phyloP scores from a whole-genome alignment of 352 stramenopile species.

The Phytophthora capsici region DNA sequence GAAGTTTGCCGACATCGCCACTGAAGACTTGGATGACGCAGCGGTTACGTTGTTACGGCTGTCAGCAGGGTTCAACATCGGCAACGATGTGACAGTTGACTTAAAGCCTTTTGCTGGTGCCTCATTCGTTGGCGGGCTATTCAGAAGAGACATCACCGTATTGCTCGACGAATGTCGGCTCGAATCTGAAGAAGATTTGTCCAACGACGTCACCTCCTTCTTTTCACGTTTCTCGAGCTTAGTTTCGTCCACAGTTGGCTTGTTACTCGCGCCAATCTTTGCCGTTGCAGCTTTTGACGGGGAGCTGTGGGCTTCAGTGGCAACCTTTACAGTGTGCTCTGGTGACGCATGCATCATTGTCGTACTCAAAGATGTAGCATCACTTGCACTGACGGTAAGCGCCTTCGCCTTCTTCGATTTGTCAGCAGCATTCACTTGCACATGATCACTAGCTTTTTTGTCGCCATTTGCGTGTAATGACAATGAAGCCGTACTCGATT shows the following conservation, averaged over 20 bases:
- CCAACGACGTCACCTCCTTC: slow-evolving; percentile 7
- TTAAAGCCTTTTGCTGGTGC: slow-evolving; percentile 38
- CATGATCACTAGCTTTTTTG: not conserved
- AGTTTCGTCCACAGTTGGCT: slow-evolving; percentile 5
- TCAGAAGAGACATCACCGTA: slow-evolving; percentile 78
- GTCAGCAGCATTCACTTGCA: not conserved
- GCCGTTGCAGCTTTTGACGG: slow-evolving; percentile 37
- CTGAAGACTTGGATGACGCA: slow-evolving; percentile 17
- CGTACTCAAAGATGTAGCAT: slow-evolving; percentile 6
- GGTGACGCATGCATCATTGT: slow-evolving; percentile 37
- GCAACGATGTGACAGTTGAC: slow-evolving; percentile 40
- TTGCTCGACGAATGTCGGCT: slow-evolving; percentile 54
- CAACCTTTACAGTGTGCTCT: slow-evolving; percentile 39
- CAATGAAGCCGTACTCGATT: not conserved
- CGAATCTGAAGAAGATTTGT: slow-evolving; percentile 5
- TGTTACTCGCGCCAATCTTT: slow-evolving; percentile 35
- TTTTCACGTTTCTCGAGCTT: slow-evolving; percentile 16
- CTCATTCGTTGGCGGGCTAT: slow-evolving; percentile 65
- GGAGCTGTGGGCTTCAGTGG: slow-evolving; percentile 38
- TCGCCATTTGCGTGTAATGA: not conserved
- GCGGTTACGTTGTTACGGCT: slow-evolving; percentile 15
- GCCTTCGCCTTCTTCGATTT: slow-evolving; percentile 15
- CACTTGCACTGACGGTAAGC: slow-evolving; percentile 11
- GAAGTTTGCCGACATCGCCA: slow-evolving; percentile 33
- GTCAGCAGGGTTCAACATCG: slow-evolving; percentile 38